Conservation (phyloP, 2,329 filamentous ascomycete species). For the Cladosporium sp. region DNA sequence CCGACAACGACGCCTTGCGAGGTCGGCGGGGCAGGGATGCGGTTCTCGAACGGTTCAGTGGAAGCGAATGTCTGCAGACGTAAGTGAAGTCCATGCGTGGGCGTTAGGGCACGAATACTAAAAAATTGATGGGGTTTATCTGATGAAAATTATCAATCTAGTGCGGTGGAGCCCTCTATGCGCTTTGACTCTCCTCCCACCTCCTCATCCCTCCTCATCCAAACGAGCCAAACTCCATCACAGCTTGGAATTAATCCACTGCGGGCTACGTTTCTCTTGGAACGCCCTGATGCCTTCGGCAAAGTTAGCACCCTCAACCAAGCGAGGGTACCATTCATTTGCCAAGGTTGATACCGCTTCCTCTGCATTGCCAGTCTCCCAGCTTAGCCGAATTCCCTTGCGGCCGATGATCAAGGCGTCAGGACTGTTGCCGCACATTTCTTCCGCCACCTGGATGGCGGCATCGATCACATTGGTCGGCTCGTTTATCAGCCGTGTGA, state of each 20-base stretch:
- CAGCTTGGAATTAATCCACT: constrained; percentile 48
- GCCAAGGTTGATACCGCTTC: constrained; percentile 36
- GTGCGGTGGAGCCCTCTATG: too few relatives aligned
- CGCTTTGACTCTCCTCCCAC: not conserved
- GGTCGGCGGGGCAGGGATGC: constrained; percentile 2
- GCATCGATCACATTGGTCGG: constrained; percentile 31
- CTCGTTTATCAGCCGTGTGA: constrained; percentile 31
- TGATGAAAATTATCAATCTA: not conserved
- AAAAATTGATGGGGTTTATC: constrained; percentile 3
- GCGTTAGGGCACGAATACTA: constrained; percentile 4
- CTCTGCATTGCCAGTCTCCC: constrained; percentile 41
- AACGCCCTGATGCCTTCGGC: constrained; percentile 49
- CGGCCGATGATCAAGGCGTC: constrained; percentile 41
- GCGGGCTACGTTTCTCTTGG: constrained; percentile 46
- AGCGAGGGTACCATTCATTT: constrained; percentile 38
- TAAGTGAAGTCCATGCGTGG: not conserved
- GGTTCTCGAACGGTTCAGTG: constrained; percentile 1
- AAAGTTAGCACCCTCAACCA: constrained; percentile 46
- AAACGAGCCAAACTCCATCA: constrained; percentile 15
- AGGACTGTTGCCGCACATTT: constrained; percentile 33
- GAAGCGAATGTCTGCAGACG: constrained; percentile 1
- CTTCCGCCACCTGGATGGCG: constrained; percentile 33
- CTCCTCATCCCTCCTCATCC: not conserved
- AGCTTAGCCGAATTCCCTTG: constrained; percentile 35
- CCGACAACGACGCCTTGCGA: constrained; percentile 5